phyloP scores from a whole-genome alignment of 768 basidiomycete species.

The Crucibulum laeve region DNA sequence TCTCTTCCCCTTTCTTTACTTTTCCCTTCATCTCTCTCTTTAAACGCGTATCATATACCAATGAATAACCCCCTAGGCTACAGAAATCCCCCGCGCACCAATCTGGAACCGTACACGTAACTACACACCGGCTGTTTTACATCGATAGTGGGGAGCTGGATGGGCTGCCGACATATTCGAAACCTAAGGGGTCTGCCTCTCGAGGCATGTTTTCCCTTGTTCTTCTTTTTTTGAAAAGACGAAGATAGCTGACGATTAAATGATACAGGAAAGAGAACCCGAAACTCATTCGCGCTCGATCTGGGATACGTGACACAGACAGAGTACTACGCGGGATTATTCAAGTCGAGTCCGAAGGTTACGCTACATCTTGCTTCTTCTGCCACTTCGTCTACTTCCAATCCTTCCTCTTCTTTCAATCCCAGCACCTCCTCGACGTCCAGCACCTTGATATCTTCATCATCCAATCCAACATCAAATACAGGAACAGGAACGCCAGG shows the following conservation, averaged over 20 bases:
- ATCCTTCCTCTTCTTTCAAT: too few species aligned
- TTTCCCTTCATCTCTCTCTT: background rate
- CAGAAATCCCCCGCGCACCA: constrained; percentile 84
- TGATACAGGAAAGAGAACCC: too few species aligned
- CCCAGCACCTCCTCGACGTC: too few species aligned
- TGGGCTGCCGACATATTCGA: too few species aligned
- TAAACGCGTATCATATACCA: background rate
- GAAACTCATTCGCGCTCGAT: constrained; percentile 63
- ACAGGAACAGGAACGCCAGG: too few species aligned
- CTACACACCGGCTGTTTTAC: constrained; percentile 86
- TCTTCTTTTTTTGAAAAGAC: too few species aligned
- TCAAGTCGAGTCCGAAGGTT: constrained; percentile 86
- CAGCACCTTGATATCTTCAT: too few species aligned
- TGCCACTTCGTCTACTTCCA: constrained; percentile 15
- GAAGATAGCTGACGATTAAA: too few species aligned
- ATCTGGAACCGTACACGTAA: constrained; percentile 64
- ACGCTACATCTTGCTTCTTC: constrained; percentile 59
- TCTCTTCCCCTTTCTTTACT: background rate
- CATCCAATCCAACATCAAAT: too few species aligned
- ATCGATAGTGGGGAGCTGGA: constrained; percentile 53
- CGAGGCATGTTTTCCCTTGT: too few species aligned
- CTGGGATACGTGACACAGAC: constrained; percentile 68
- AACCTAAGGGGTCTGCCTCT: too few species aligned
- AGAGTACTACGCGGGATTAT: constrained; percentile 85
- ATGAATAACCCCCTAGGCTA: constrained; percentile 40